Evolutionary conservation across 768 basidiomycete genomes (phyloP).

Genomic region (Boletus sensibilis): DNA sequence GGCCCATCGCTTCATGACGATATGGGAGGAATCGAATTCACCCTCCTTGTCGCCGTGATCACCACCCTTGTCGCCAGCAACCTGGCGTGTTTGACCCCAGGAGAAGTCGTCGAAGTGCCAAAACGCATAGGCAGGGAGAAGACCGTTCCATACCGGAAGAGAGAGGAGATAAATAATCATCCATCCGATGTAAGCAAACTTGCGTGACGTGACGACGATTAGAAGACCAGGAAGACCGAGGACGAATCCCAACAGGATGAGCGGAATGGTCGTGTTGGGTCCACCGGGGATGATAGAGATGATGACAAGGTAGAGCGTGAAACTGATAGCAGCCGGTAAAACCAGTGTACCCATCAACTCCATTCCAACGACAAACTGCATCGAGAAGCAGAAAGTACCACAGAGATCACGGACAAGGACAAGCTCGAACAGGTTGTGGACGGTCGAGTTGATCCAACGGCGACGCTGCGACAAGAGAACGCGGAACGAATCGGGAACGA

Average conservation of each 20-base stretch:
- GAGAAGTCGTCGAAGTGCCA: slow-evolving; percentile 99
- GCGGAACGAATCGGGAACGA: slow-evolving; percentile 95
- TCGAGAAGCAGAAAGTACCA: slow-evolving; percentile 99
- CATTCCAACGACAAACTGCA: slow-evolving; percentile 99
- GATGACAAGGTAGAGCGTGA: slow-evolving; percentile 93
- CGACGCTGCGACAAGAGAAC: slow-evolving; percentile 94
- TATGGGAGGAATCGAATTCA: slow-evolving; percentile 93
- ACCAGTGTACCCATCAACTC: slow-evolving; percentile 96
- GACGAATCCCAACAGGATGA: slow-evolving; percentile 89
- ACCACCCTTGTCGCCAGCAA: slow-evolving; percentile 68
- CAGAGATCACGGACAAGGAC: slow-evolving; percentile 96
- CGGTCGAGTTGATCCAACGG: slow-evolving; percentile 99
- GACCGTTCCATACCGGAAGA: slow-evolving; percentile 95
- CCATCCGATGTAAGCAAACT: slow-evolving; percentile 94
- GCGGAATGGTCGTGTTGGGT: slow-evolving; percentile 79
- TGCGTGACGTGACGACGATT: slow-evolving; percentile 94
- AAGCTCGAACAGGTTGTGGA: slow-evolving; percentile 96
- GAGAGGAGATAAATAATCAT: slow-evolving; percentile 93
- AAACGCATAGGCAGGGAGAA: slow-evolving; percentile 94
- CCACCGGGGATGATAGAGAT: slow-evolving; percentile 80
- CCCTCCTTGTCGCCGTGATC: slow-evolving; percentile 93
- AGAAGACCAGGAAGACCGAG: slow-evolving; percentile 94
- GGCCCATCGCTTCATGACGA: slow-evolving; percentile 99
- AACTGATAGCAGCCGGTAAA: slow-evolving; percentile 94
- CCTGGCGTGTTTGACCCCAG: slow-evolving; percentile 92